Evolutionary conservation across 116 monocot species (phyloP), one percentile per base, ranked within the genome.

Genomic region (Thalassia testudinum): DNA sequence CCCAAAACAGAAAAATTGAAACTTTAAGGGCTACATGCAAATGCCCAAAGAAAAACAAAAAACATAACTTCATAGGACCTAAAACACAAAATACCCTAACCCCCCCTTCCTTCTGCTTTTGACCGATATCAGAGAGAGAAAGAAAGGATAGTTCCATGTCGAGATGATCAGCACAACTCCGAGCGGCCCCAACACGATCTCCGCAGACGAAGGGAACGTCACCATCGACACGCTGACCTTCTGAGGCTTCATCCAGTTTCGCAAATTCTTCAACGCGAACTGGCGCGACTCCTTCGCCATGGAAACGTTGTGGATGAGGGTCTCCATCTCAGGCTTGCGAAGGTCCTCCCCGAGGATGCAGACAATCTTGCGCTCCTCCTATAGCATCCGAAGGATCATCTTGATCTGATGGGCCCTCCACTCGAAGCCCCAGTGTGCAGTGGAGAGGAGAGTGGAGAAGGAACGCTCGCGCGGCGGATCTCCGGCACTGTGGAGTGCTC

Each of bases 61-160:
- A n/a, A n/a, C n/a, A n/a, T n/a, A n/a, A n/a, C n/a, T n/a, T n/a
- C n/a, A n/a, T n/a, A n/a, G n/a, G n/a, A n/a, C n/a, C n/a, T n/a
- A n/a, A n/a, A n/a, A n/a, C n/a, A n/a, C n/a, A n/a, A n/a, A n/a
- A n/a, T n/a, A n/a, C n/a, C n/a, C n/a, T n/a, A n/a, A n/a, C n/a
- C n/a, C n/a, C n/a, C n/a, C n/a, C n/a, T n/a, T n/a, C n/a, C n/a
- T n/a, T n/a, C n/a, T n/a, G n/a, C n/a, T n/a, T n/a, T n/a, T n/a
- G n/a, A n/a, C n/a, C n/a, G n/a, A n/a, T n/a, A n/a, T n/a, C n/a
- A n/a, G n/a, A n/a, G n/a, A n/a, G n/a, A n/a, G n/a, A n/a, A n/a
- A 34, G 21, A 90, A 78, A 11, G 90, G 84, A 37, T 78, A 90
- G 57, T 90, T 90, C 90, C 84, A 90, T 34, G 90, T 72, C 18